These are phyloP conservation scores for Hippophae gyantsensis DNA, from an alignment of 306 rosid species.

Conservation along the genomic window DNA sequence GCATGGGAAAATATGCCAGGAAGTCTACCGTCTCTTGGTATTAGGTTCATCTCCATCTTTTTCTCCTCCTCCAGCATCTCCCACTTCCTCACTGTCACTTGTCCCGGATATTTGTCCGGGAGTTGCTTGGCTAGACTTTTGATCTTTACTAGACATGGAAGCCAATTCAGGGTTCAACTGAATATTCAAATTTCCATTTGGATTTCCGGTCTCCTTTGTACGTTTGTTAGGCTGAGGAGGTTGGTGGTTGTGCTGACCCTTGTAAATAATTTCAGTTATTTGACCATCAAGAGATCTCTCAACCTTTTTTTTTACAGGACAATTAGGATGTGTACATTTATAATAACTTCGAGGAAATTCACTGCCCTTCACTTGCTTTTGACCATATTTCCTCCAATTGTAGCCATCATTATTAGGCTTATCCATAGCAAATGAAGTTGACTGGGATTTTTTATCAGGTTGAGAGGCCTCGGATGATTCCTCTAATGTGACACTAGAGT, in stretches of 20 bases:
- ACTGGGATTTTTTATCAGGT: constrained; percentile 33
- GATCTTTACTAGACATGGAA: constrained; percentile 35
- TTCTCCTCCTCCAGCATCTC: constrained; percentile 39
- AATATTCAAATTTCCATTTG: constrained; percentile 28
- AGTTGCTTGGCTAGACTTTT: constrained; percentile 49
- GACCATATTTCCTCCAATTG: constrained; percentile 85
- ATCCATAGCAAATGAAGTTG: constrained; percentile 36
- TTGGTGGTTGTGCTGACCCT: constrained; percentile 70
- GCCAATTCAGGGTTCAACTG: constrained; percentile 29
- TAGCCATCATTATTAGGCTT: constrained; percentile 67
- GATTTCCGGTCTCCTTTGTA: constrained; percentile 28
- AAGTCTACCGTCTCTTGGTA: constrained; percentile 52
- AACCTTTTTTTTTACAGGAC: constrained; percentile 81
- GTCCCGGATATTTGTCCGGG: constrained; percentile 40
- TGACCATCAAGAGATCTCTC: constrained; percentile 77
- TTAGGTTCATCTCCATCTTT: constrained; percentile 56
- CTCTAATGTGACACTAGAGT: constrained; percentile 11
- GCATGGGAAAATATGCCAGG: not conserved
- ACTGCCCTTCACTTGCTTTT: constrained; percentile 80
- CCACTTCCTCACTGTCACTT: constrained; percentile 65
- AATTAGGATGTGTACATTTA: constrained; percentile 56
- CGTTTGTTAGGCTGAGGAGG: constrained; percentile 50
- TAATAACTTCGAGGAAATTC: constrained; percentile 77
- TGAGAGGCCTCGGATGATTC: constrained; percentile 35
- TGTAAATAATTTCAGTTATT: constrained; percentile 61